Percentiles rank a stretch among this genome's conserved stretches.
These are phyloP conservation scores for Pseudogymnoascus sp. DNA, from an alignment of 2,329 filamentous ascomycete genomes.

Conservation along the genomic window DNA sequence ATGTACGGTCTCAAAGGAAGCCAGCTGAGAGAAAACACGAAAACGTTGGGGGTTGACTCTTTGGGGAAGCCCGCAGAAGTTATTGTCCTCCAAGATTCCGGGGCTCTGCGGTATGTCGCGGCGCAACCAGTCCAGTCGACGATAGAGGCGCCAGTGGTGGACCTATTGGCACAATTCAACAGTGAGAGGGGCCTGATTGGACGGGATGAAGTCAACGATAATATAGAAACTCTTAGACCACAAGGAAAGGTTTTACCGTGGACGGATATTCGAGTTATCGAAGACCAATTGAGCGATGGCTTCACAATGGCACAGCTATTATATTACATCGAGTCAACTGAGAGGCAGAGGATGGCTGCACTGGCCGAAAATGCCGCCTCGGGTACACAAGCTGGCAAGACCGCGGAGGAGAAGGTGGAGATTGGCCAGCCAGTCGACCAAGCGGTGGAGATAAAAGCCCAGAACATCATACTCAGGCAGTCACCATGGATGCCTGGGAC, in stretches of 20 bases:
- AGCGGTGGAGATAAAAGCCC: not conserved
- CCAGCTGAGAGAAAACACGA: constrained; percentile 18
- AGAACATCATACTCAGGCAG: constrained; percentile 14
- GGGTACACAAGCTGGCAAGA: not conserved
- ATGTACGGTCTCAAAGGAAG: constrained; percentile 19
- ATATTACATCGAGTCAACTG: constrained; percentile 19
- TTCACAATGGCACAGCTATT: constrained; percentile 26
- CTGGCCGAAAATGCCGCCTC: not conserved
- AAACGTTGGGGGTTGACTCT: constrained; percentile 17
- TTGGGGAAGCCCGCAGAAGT: constrained; percentile 24
- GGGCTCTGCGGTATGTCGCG: constrained; percentile 11
- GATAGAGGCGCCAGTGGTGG: constrained; percentile 18
- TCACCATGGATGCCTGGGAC: constrained; percentile 26
- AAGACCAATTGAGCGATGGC: constrained; percentile 20
- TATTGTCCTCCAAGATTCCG: constrained; percentile 27
- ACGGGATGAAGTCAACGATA: constrained; percentile 22
- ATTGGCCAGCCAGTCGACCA: not conserved
- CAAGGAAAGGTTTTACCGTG: constrained; percentile 17
- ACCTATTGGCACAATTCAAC: constrained; percentile 25
- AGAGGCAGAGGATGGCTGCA: not conserved
- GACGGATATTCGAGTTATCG: constrained; percentile 24
- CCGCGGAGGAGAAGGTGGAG: not conserved
- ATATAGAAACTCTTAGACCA: constrained; percentile 26
- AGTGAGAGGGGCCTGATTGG: constrained; percentile 24
- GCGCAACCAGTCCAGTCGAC: not conserved